Evolutionary conservation across 2,329 filamentous ascomycete genomes (phyloP).

Genomic region (Nemania serpens): DNA sequence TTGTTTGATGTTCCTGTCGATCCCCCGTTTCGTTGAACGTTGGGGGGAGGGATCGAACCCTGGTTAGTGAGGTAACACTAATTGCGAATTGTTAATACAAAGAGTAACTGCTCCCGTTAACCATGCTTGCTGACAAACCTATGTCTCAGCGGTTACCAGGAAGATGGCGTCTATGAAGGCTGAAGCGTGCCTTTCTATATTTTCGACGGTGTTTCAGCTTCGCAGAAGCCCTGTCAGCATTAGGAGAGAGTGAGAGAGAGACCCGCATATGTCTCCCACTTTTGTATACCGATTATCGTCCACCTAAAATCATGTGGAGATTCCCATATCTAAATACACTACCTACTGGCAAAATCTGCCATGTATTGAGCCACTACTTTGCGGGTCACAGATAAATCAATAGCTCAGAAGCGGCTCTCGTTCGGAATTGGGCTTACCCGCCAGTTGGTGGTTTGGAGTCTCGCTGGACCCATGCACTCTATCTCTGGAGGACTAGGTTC

Average conservation of each 20-base stretch:
- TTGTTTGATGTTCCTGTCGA: constrained; percentile 36
- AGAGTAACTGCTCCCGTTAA: background rate
- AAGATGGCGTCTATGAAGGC: too few species aligned
- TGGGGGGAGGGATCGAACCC: constrained; percentile 18
- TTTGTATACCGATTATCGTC: background rate
- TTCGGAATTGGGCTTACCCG: background rate
- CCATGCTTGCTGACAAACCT: constrained; percentile 1
- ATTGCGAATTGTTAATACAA: background rate
- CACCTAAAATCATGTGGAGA: background rate
- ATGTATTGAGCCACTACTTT: background rate
- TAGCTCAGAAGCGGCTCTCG: background rate
- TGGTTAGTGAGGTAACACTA: constrained; percentile 10
- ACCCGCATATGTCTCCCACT: constrained; percentile 1
- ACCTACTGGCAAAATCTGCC: background rate
- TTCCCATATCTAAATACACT: background rate
- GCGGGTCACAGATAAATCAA: constrained; percentile 7
- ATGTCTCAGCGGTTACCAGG: background rate
- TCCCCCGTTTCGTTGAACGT: constrained; percentile 24
- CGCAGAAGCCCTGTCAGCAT: constrained; percentile 3
- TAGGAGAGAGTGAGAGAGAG: background rate
- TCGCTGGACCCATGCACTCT: constrained; percentile 14
- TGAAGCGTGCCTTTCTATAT: background rate
- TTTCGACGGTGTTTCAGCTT: constrained; percentile 1
- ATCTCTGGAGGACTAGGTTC: constrained; percentile 13
- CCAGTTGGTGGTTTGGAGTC: constrained; percentile 1